Evolutionary conservation across 163 green algal genomes (phyloP), one percentile per base, ranked within the genome.

Genomic region (Trebouxiophyceae sp.): DNA sequence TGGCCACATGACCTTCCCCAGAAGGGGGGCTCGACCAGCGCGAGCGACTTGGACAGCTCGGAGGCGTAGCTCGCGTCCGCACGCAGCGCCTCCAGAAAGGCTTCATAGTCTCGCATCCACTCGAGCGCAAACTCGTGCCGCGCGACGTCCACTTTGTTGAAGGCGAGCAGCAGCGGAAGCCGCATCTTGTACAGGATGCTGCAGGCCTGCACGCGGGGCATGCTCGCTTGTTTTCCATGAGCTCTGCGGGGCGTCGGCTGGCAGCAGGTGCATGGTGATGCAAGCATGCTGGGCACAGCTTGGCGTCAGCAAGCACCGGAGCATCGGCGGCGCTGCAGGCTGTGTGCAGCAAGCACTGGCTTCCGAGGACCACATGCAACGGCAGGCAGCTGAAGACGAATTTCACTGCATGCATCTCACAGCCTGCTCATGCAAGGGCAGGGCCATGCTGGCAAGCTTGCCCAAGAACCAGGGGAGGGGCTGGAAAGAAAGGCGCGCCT

Each of bases 101-200:
- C 68, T 7, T 98, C 92, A 71, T 93, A 97, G 77, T 99, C 93
- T 0, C 61, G 32, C 89, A 96, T 95, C 90, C 90, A 96, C 20
- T 96, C 86, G 0, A 92, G 34, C 0, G 84, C 87, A 81, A 96
- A 95, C 8, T 93, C 84, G 58, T 95, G 86, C 24, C 71, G 62
- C 1, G 78, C 71, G 1, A 98, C 87, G 71, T 99, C 93, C 6
- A 77, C 73, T 71, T 98, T 98, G 78, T 97, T 98, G 81, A 96
- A 96, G 22, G 92, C 91, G 60, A 99, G 81, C 46, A 99, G 67
- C 69, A 99, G 77, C 8, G 93, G 93, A 45, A 99, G 85, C 65
- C 84, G 81, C 2, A 82, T 92, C 75, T 97, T 98, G 87, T 99
- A 99, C 63, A 98, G 72, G 27, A 99, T 97, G 68, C 72, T 87